Evolutionary conservation across 2,329 filamentous ascomycete genomes (phyloP), one percentile per base, ranked within the genome.

Genomic region (Monosporascus sp.): DNA sequence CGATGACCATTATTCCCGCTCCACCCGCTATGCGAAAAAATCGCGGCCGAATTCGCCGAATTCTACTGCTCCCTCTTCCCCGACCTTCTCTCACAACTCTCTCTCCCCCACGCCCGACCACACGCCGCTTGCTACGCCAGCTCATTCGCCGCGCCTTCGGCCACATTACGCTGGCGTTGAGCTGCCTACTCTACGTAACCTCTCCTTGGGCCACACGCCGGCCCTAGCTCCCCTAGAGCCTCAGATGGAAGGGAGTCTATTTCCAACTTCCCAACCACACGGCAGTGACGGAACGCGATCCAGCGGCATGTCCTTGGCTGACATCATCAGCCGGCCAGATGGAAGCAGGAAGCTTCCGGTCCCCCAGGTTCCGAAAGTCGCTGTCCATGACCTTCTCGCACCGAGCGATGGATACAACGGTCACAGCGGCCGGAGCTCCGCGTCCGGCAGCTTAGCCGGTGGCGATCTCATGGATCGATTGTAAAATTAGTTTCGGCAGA

Each of bases 81-180:
- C 93, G 26, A 97, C 92, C 3, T 96, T 97, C 71, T 97, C 93
- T 2, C 91, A 97, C 73, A 91, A 96, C 72, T 97, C 93, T 11
- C 81, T 93, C 47, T 97, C 93, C 9, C 94, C 93, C 5, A 99
- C 93, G 2, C 94, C 93, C 11, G 93, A 97, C 67, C 92, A 97
- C 76, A 97, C 94, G n/a, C 93, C 93, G n/a, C 85, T 97, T 52
- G 93, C 92, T 27, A 99, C 93, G 5, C 93, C 93, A 5, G 93
- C 92, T 44, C 94, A 97, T 72, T 97, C 92, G 19, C 94, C 94
- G 50, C 89, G 94, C 44, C 79, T 99, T 61, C 83, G 92, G 56
- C 90, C 93, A 3, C 43, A 46, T 11, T 87, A 89, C 66, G 82
- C 77, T 60, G 85, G 88, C 60, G 80, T 93, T 63, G 92, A 97